Evolutionary conservation across 345 rosid genomes (phyloP).

Genomic region (Cardamine resedifolia): DNA sequence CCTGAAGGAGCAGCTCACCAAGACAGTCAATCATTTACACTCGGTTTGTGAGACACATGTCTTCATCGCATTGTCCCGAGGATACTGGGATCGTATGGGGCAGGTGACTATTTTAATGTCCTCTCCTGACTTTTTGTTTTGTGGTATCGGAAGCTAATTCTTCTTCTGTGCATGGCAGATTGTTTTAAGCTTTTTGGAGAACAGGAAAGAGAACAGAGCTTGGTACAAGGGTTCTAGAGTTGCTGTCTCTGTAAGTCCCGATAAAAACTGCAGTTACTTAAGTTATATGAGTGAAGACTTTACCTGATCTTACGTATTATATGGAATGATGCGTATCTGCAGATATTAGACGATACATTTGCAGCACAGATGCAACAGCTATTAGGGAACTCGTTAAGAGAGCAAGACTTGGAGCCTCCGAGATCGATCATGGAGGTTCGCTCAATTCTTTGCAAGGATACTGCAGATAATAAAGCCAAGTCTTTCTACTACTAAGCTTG

Average conservation of each 20-base stretch:
- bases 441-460: slow-evolving; percentile 91
- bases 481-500: slow-evolving; percentile 59
- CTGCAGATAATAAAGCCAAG: slow-evolving; percentile 64
- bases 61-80: too few species aligned
- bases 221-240: too few species aligned
- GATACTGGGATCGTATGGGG: too few species aligned
- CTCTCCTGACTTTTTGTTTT: background rate
- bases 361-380: slow-evolving; percentile 95
- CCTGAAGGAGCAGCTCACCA: slow-evolving; percentile 76
- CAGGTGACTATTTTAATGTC: too few species aligned
- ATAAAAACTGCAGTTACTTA: too few species aligned
- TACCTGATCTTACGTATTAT: background rate
- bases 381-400: slow-evolving; percentile 78
- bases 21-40: slow-evolving; percentile 78
- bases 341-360: slow-evolving; percentile 92
- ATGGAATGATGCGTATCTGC: slow-evolving; percentile 23
- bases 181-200: background rate
- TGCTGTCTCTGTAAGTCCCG: background rate
- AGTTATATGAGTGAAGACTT: too few species aligned
- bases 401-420: slow-evolving; percentile 90
- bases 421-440: slow-evolving; percentile 89
- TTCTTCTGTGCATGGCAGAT: background rate
- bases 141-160: background rate
- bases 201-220: too few species aligned
- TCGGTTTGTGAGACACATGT: too few species aligned